Percentiles rank a stretch among this genome's conserved stretches.
These are phyloP conservation scores for Croton laevigatus DNA, from an alignment of 441 rosid genomes.

Conservation along the genomic window DNA sequence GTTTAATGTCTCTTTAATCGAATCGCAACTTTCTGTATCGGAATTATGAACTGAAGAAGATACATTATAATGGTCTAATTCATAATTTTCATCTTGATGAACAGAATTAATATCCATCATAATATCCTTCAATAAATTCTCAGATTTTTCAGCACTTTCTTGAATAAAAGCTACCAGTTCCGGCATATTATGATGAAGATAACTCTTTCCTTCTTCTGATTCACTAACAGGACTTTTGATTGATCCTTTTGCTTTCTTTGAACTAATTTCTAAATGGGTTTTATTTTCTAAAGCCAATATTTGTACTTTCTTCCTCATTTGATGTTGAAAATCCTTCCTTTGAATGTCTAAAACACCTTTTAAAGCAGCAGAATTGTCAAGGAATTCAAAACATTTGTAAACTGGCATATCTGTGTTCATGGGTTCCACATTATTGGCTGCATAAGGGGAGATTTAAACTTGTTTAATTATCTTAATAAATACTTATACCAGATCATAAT, in stretches of 20 bases:
- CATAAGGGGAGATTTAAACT: neutral
- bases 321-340: neutral
- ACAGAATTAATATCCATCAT: neutral
- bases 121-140: slow-evolving; percentile 23
- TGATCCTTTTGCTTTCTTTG: neutral
- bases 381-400: slow-evolving; percentile 27
- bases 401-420: slow-evolving; percentile 7
- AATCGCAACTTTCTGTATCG: slow-evolving; percentile 6
- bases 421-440: slow-evolving; percentile 4
- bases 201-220: slow-evolving; percentile 13
- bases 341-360: slow-evolving; percentile 11
- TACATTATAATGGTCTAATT: neutral
- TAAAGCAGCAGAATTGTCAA: slow-evolving; percentile 15
- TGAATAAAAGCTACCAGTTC: slow-evolving; percentile 35
- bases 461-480: neutral
- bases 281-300: neutral
- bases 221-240: neutral
- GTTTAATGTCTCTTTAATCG: slow-evolving; percentile 12
- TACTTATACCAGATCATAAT: neutral
- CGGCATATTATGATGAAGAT: slow-evolving; percentile 14
- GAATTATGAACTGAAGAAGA: neutral
- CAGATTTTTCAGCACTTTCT: slow-evolving; percentile 15
- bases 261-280: neutral
- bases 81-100: slow-evolving; percentile 6
- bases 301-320: neutral